Conservation (phyloP, 2,329 filamentous ascomycete genomes). For the Lecanicillium sp. region DNA sequence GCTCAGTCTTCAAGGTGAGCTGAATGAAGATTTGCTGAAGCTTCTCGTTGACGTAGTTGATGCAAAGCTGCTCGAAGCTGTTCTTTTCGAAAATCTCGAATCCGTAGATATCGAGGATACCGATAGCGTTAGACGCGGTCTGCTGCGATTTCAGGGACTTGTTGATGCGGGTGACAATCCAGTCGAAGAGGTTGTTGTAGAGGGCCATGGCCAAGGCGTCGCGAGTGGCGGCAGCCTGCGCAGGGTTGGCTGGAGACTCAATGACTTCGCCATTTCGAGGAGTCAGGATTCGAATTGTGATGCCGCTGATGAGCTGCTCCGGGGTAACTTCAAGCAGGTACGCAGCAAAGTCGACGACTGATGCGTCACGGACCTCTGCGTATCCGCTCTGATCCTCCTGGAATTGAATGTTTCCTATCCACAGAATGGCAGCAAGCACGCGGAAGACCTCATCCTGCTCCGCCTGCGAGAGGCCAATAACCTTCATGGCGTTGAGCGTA, state of each 20-base stretch:
- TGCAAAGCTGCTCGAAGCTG: constrained; percentile 97
- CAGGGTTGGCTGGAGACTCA: constrained; percentile 73
- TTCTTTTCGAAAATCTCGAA: constrained; percentile 99
- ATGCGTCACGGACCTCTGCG: constrained; percentile 79
- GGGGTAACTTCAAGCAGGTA: constrained; percentile 87
- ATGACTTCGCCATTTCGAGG: constrained; percentile 61
- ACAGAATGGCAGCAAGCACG: constrained; percentile 84
- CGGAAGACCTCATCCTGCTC: constrained; percentile 97
- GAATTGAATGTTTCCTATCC: constrained; percentile 93
- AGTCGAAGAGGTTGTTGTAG: constrained; percentile 96
- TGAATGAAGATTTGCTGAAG: constrained; percentile 99
- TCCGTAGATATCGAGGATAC: constrained; percentile 97
- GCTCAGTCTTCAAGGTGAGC: constrained; percentile 89
- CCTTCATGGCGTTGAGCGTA: constrained; percentile 87
- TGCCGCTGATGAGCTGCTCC: constrained; percentile 72
- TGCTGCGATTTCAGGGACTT: constrained; percentile 76
- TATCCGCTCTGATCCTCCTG: constrained; percentile 84
- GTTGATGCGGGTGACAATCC: constrained; percentile 93
- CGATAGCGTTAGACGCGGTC: constrained; percentile 74
- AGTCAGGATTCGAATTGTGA: constrained; percentile 81
- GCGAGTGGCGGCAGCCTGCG: constrained; percentile 79
- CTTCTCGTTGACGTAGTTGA: constrained; percentile 99
- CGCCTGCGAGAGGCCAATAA: constrained; percentile 79
- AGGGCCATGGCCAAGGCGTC: constrained; percentile 94
- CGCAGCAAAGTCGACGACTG: constrained; percentile 88